Conservation (phyloP, 495 filamentous ascomycete genomes). For the Barbatosphaeria neglecta region DNA sequence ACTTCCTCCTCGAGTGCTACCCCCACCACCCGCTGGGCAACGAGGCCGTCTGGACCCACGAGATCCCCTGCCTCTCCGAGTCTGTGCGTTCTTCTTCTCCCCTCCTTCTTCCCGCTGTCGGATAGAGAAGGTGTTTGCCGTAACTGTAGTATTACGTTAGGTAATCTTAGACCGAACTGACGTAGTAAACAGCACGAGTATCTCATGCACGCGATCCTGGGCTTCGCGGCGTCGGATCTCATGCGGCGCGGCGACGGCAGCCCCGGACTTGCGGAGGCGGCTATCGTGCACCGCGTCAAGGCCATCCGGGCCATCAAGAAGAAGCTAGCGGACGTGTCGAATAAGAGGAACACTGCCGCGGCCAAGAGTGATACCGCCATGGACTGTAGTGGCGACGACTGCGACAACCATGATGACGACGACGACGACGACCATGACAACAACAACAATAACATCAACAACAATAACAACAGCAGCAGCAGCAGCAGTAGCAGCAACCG, state of each 20-base stretch:
- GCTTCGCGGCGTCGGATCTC: slow-evolving; percentile 44
- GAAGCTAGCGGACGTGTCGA: slow-evolving; percentile 24
- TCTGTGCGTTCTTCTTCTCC: slow-evolving; percentile 26
- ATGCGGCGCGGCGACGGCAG: slow-evolving; percentile 15
- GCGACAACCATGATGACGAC: no score
- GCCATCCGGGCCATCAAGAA: slow-evolving; percentile 43
- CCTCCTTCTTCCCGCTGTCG: not conserved
- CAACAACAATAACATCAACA: no score
- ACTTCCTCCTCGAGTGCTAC: slow-evolving; percentile 44
- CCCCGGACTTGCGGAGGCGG: slow-evolving; percentile 19
- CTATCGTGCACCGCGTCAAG: slow-evolving; percentile 43
- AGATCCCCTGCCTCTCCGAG: slow-evolving; percentile 44
- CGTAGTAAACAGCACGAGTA: slow-evolving; percentile 29
- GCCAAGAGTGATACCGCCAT: no score
- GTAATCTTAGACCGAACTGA: no score
- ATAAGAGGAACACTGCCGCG: no score
- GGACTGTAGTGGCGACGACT: no score
- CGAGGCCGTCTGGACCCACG: slow-evolving; percentile 46
- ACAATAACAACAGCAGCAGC: not conserved
- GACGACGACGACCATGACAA: no score
- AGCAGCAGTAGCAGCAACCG: slow-evolving; percentile 1
- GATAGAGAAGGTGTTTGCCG: no score
- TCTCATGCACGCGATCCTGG: slow-evolving; percentile 50
- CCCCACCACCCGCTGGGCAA: slow-evolving; percentile 49
- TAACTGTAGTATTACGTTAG: no score